Percentiles rank a stretch among this genome's conserved stretches.
phyloP scores from a whole-genome alignment of 163 green algal genomes.

The Scenedesmus sp. region DNA sequence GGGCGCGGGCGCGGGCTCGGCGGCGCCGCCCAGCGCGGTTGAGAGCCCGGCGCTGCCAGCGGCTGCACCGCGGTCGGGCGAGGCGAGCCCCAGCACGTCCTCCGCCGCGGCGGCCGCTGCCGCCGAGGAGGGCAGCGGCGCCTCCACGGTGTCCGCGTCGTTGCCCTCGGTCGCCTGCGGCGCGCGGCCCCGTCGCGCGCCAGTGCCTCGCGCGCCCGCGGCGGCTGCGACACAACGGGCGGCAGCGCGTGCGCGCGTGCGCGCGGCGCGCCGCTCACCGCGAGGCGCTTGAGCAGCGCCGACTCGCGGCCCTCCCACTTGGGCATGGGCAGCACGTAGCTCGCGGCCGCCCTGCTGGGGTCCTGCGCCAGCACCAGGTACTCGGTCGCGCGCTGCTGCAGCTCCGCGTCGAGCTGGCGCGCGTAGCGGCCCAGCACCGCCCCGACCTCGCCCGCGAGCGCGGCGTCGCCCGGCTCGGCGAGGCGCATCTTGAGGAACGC shows the following conservation, averaged over 20 bases:
- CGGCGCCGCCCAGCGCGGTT: conserved; percentile 21
- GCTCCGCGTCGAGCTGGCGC: conserved; percentile 81
- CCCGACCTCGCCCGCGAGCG: conserved; percentile 66
- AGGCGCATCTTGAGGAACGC: conserved; percentile 90
- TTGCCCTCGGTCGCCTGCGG: conserved; percentile 29
- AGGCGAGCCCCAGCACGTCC: background rate
- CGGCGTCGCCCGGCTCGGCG: conserved; percentile 65
- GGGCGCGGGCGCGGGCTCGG: conserved; percentile 9
- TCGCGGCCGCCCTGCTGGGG: conserved; percentile 50
- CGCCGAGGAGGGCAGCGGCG: too few species aligned
- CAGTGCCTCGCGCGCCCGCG: too few species aligned
- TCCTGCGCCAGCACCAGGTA: conserved; percentile 64
- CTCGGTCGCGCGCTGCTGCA: conserved; percentile 84
- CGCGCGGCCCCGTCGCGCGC: too few species aligned
- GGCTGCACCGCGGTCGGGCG: too few species aligned
- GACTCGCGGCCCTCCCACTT: conserved; percentile 88
- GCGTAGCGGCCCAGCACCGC: conserved; percentile 72
- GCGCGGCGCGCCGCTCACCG: conserved; percentile 55
- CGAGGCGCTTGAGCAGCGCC: conserved; percentile 82
- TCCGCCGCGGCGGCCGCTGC: conserved; percentile 4
- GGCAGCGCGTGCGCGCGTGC: too few species aligned
- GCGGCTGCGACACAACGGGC: too few species aligned
- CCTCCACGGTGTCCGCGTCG: conserved; percentile 24
- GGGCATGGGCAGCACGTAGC: conserved; percentile 83
- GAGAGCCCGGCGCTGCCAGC: background rate